These are phyloP conservation scores for Curvularia verruculosa DNA, from an alignment of 2,329 filamentous ascomycete species.

Conservation along the genomic window DNA sequence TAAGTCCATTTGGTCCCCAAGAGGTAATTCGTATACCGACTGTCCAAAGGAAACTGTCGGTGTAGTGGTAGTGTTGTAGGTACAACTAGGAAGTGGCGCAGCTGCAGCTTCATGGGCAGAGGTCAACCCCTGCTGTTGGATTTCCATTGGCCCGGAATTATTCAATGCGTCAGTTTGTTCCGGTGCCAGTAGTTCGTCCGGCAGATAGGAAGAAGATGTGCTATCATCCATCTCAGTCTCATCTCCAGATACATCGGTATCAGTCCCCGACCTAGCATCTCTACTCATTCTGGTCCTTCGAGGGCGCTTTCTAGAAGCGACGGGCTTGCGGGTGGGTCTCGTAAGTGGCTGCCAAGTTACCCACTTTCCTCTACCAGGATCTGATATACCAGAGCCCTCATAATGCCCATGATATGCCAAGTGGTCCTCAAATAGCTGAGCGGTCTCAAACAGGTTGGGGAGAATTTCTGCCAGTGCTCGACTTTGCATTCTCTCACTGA, in stretches of 20 bases:
- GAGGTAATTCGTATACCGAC: slow-evolving; percentile 10
- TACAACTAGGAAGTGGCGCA: neutral
- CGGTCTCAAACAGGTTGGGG: slow-evolving; percentile 38
- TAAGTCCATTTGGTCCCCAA: slow-evolving; percentile 12
- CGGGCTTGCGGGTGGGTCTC: slow-evolving; percentile 23
- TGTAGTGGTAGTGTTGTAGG: slow-evolving; percentile 1
- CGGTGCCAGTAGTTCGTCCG: neutral
- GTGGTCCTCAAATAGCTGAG: slow-evolving; percentile 39
- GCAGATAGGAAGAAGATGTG: neutral
- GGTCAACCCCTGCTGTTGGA: neutral
- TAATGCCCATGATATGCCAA: slow-evolving; percentile 32
- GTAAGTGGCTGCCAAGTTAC: slow-evolving; percentile 33
- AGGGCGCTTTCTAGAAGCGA: slow-evolving; percentile 18
- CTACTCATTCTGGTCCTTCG: slow-evolving; percentile 5
- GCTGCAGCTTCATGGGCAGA: neutral
- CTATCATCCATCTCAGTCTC: slow-evolving; percentile 35
- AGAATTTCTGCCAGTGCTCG: slow-evolving; percentile 35
- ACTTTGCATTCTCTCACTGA: slow-evolving; percentile 35
- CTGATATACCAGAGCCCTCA: slow-evolving; percentile 27
- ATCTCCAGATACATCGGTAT: slow-evolving; percentile 20
- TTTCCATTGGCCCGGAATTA: neutral
- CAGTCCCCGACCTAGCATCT: slow-evolving; percentile 1
- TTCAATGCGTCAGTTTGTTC: neutral
- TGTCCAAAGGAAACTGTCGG: slow-evolving; percentile 17
- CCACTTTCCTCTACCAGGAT: slow-evolving; percentile 29